These are phyloP conservation scores for Fusarium paranaense DNA, from an alignment of 2,329 filamentous ascomycete species.

Conservation along the genomic window DNA sequence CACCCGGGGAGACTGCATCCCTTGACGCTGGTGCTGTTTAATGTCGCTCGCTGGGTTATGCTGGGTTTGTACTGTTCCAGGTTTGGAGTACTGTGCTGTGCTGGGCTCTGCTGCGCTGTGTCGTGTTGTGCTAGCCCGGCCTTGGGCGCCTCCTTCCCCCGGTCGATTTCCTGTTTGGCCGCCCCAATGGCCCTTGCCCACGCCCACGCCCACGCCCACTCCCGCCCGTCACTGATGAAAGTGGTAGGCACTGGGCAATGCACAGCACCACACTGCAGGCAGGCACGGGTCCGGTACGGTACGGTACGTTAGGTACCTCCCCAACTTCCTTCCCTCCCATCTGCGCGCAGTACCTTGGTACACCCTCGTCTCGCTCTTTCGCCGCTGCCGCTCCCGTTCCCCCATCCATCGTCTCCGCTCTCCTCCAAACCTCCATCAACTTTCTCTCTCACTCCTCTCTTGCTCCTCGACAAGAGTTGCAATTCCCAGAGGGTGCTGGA, in stretches of 20 bases:
- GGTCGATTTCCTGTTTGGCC: slow-evolving; percentile 45
- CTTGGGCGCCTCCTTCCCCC: slow-evolving; percentile 30
- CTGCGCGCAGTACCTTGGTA: slow-evolving; percentile 37
- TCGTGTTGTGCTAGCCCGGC: slow-evolving; percentile 25
- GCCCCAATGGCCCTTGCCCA: slow-evolving; percentile 16
- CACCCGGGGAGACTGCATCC: slow-evolving; percentile 25
- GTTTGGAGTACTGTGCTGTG: slow-evolving; percentile 14
- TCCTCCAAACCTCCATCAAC: slow-evolving; percentile 44
- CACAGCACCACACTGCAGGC: not conserved
- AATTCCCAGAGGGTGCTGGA: slow-evolving; percentile 41
- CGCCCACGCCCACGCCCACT: slow-evolving; percentile 33
- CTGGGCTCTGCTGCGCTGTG: slow-evolving; percentile 17
- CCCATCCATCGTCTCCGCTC: slow-evolving; percentile 49
- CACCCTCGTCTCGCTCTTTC: slow-evolving; percentile 44
- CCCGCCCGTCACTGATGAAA: slow-evolving; percentile 38
- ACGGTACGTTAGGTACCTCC: slow-evolving; percentile 10
- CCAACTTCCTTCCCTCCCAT: slow-evolving; percentile 24
- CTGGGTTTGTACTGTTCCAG: slow-evolving; percentile 29
- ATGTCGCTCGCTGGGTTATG: slow-evolving; percentile 4
- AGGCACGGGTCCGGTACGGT: slow-evolving; percentile 8
- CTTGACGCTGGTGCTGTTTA: slow-evolving; percentile 23
- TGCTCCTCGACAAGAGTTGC: slow-evolving; percentile 45
- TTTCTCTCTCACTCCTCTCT: slow-evolving; percentile 46
- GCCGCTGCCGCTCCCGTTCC: slow-evolving; percentile 45
- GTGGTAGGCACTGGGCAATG: slow-evolving; percentile 3